Conservation (phyloP, 805 yeast genomes). For the Ogataea minuta region DNA sequence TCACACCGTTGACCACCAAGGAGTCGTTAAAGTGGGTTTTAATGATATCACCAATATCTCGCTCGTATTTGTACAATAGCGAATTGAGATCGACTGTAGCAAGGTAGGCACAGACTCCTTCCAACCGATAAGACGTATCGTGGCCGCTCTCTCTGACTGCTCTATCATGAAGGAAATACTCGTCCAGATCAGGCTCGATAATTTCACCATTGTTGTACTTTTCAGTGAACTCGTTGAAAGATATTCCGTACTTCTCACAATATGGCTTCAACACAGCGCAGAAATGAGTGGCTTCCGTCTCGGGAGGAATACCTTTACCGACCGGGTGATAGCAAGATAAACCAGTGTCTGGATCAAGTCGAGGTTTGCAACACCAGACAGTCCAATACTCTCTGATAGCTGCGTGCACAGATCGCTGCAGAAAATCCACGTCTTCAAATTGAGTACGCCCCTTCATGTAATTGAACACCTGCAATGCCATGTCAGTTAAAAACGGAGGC, state of each 20-base stretch:
- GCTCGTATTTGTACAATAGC: conserved; percentile 83
- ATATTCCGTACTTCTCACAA: conserved; percentile 56
- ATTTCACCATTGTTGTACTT: conserved; percentile 67
- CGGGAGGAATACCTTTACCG: conserved; percentile 95
- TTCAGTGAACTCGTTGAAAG: conserved; percentile 62
- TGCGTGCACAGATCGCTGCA: conserved; percentile 63
- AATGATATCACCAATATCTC: conserved; percentile 71
- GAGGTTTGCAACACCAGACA: conserved; percentile 77
- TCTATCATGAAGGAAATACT: conserved; percentile 84
- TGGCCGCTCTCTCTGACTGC: conserved; percentile 97
- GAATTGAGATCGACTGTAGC: conserved; percentile 91
- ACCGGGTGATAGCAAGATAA: conserved; percentile 87
- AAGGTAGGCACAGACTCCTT: conserved; percentile 82
- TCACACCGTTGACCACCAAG: conserved; percentile 43
- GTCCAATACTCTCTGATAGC: conserved; percentile 83
- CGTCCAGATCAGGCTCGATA: conserved; percentile 79
- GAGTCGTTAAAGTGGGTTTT: conserved; percentile 52
- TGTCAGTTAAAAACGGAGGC: conserved; percentile 95
- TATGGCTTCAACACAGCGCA: conserved; percentile 66
- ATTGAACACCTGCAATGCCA: conserved; percentile 70
- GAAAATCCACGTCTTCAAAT: conserved; percentile 55
- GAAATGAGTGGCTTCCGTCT: conserved; percentile 90
- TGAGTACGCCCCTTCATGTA: conserved; percentile 41
- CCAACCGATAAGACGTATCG: conserved; percentile 88
- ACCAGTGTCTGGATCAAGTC: conserved; percentile 72